phyloP scores from a whole-genome alignment of 2,329 filamentous ascomycete genomes.

The Domatiomyces globalis region DNA sequence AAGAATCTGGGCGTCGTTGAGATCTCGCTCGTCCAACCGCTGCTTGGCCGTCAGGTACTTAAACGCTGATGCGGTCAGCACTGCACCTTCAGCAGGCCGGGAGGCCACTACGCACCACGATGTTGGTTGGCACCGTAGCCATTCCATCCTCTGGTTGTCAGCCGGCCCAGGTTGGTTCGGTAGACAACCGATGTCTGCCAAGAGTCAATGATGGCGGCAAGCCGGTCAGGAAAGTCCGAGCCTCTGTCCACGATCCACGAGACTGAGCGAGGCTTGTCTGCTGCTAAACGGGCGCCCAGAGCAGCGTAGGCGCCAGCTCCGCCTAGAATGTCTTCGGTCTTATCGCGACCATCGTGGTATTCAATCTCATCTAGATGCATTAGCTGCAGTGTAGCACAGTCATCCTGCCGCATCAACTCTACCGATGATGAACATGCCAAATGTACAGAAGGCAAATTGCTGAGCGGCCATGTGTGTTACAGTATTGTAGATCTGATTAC shows the following conservation, averaged over 20 bases:
- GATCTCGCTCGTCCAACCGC: constrained; percentile 58
- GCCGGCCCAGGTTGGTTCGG: constrained; percentile 48
- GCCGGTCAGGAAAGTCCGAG: constrained; percentile 61
- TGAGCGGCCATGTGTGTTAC: not conserved
- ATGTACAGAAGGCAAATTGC: constrained; percentile 35
- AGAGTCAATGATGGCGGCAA: constrained; percentile 49
- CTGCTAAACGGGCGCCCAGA: constrained; percentile 77
- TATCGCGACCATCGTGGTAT: constrained; percentile 54
- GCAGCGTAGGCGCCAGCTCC: constrained; percentile 80
- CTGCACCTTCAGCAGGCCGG: not conserved
- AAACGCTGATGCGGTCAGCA: constrained; percentile 45
- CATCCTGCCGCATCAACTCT: constrained; percentile 14
- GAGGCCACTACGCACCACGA: constrained; percentile 30
- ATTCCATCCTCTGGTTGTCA: constrained; percentile 88
- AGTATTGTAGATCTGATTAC: no score
- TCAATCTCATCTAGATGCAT: constrained; percentile 67
- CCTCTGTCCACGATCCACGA: constrained; percentile 89
- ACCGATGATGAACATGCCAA: constrained; percentile 53
- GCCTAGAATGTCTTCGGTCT: constrained; percentile 65
- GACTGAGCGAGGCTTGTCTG: constrained; percentile 55
- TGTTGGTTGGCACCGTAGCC: constrained; percentile 61
- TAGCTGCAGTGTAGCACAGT: not conserved
- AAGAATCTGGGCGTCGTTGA: constrained; percentile 51
- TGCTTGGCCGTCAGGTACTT: constrained; percentile 77
- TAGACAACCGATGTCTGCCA: constrained; percentile 67